Base-by-base conservation (phyloP, 2,329 filamentous ascomycete species). In the Penicillium sumatraense region DNA sequence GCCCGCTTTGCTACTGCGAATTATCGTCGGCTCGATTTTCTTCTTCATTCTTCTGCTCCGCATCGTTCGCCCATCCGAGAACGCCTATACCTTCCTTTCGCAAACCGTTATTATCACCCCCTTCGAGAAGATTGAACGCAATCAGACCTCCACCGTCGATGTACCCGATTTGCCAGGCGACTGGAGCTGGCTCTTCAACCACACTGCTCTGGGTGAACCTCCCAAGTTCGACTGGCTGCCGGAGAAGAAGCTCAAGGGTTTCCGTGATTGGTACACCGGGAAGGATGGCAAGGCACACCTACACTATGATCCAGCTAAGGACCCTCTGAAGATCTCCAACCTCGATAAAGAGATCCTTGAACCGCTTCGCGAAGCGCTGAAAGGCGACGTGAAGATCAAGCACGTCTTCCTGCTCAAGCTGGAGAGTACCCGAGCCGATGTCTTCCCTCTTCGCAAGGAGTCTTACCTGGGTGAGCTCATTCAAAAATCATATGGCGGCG, bases 401-500 rank as follows among this genome's bases (percentile, higher is more conserved):
- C 75, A 79, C 50, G 66, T 79, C 16, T 60, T 79, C 6, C 56
- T 78, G 10, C 54, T 79, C 13, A 66, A 75, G 24, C 65, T 79
- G 5, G 77, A 79, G 54, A 78, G 75, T 41, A 78, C 75, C 2
- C 67, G 77, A 26, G 72, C 73, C 20, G 77, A 79, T 38, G 70
- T 79, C 3, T 79, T 79, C 21, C 77, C 77, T 0, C 56, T 79
- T 11, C 62, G 60, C 31, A 76, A 76, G 31, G 75, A 76, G 31
- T 62, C 68, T 3, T 69, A 70, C 1, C 44, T 64, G 2, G 38
- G 69, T 9, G 47, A 68, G 13, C 44, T 62, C 14, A 71, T 77
- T 21, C 72, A 67, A 62, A 58, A 75, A 4, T 70, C 69, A 9
- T 74, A 73, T 0, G 58, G 64, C 8, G 60, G 70, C 3, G 53